Evolutionary conservation across 2,329 filamentous ascomycete genomes (phyloP).

Genomic region (Trichoderma sp.): DNA sequence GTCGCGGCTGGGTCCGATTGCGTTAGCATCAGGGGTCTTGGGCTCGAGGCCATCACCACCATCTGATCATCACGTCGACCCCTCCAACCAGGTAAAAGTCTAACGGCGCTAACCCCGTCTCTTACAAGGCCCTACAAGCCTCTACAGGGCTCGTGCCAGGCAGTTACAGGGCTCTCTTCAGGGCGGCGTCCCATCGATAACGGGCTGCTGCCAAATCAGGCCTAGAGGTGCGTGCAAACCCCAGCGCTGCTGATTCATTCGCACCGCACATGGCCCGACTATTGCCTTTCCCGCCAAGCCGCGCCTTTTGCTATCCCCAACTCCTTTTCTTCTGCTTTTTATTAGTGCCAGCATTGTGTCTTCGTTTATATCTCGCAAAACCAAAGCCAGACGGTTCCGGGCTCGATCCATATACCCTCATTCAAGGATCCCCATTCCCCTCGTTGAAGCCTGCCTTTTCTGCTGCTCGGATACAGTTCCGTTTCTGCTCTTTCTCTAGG

Average conservation of each 20-base stretch:
- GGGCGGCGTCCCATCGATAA: conserved; percentile 4
- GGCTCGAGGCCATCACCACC: no score
- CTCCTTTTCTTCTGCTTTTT: conserved; percentile 20
- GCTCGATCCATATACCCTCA: conserved; percentile 18
- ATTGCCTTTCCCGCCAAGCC: conserved; percentile 21
- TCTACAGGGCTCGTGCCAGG: no score
- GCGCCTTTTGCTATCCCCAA: conserved; percentile 19
- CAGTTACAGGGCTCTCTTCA: neutral
- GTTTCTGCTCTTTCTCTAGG: conserved; percentile 8
- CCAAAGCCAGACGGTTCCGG: neutral
- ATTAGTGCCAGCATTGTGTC: conserved; percentile 15
- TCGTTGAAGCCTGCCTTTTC: conserved; percentile 15
- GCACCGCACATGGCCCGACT: neutral
- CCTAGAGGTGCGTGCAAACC: conserved; percentile 19
- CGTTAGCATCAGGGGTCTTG: no score
- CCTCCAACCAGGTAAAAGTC: neutral
- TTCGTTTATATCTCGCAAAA: conserved; percentile 14
- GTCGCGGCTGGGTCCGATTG: no score
- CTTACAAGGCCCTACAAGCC: no score
- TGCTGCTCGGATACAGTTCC: neutral
- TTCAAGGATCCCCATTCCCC: conserved; percentile 25
- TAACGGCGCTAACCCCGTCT: no score
- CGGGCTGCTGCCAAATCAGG: neutral
- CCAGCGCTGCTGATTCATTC: conserved; percentile 7
- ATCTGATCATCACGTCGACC: no score